Percentiles rank a stretch among this genome's conserved stretches.
These are phyloP conservation scores for Fusarium liriodendri DNA, from an alignment of 2,329 filamentous ascomycete genomes.

Conservation along the genomic window DNA sequence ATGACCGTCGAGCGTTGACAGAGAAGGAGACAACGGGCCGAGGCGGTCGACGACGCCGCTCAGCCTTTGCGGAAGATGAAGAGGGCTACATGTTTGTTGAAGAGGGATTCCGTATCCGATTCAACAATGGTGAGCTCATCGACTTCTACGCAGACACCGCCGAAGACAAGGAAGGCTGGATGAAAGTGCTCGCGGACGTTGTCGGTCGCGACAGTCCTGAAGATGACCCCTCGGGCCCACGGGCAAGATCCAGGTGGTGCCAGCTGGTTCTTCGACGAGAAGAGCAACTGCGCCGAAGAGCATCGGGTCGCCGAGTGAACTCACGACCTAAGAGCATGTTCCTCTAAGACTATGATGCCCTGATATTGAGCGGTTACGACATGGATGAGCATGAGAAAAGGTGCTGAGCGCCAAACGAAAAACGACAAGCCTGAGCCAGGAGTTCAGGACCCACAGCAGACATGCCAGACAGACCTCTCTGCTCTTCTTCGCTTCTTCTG, in stretches of 20 bases:
- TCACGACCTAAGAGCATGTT: slow-evolving; percentile 70
- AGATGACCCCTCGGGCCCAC: slow-evolving; percentile 56
- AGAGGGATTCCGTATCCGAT: slow-evolving; percentile 98
- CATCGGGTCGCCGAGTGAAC: slow-evolving; percentile 64
- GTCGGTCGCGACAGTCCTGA: slow-evolving; percentile 66
- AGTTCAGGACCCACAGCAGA: slow-evolving; percentile 38
- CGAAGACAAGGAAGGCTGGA: slow-evolving; percentile 92
- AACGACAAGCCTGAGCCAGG: slow-evolving; percentile 41
- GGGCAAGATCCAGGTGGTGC: slow-evolving; percentile 71
- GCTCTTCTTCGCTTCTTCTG: slow-evolving; percentile 33
- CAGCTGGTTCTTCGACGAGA: slow-evolving; percentile 74
- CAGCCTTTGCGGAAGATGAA: slow-evolving; percentile 96
- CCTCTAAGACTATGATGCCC: slow-evolving; percentile 49
- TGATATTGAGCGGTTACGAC: slow-evolving; percentile 9
- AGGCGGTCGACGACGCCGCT: slow-evolving; percentile 85
- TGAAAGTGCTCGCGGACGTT: slow-evolving; percentile 84
- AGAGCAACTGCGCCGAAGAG: slow-evolving; percentile 66
- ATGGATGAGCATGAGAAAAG: slow-evolving; percentile 37
- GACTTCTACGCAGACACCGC: slow-evolving; percentile 96
- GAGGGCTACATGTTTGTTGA: slow-evolving; percentile 99
- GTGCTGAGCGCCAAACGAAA: slow-evolving; percentile 37
- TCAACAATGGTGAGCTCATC: slow-evolving; percentile 97
- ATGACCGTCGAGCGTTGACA: slow-evolving; percentile 85
- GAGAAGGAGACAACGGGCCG: slow-evolving; percentile 85
- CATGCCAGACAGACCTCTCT: slow-evolving; percentile 39